Base-by-base conservation (phyloP, 495 filamentous ascomycete genomes). In the Geopyxis carbonaria region DNA sequence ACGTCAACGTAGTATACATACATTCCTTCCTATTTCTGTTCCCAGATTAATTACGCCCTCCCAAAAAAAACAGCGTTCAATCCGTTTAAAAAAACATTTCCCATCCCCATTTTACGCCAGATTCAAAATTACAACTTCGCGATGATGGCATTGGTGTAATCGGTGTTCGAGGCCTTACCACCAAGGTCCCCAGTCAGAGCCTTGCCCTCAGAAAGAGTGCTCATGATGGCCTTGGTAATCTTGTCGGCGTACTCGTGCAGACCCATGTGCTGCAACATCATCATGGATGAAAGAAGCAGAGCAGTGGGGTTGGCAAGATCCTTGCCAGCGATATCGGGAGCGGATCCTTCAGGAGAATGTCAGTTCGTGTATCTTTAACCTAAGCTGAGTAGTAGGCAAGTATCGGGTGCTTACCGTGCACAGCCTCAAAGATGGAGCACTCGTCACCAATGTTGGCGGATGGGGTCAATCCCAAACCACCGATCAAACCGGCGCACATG, bases 251-350 rank as follows among this genome's bases (percentile, higher is more conserved):
- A 75, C 42, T 83, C 70, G 55, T 67, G 71, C 38, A 95, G 68
- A 48, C 78, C 78, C 91, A 97, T 95, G 65, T 95, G 91, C 60
- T 91, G 80, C 72, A 97, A 64, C 89, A 97, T 95, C 89, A 95
- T 95, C 62, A 93, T 84, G 57, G 75, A 81, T 61, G 73, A 79
- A 47, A 93, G 72, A 37, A 95, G 70, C 45, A 93, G 68, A 42
- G 86, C 87, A 48, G 87, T 93, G 34, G 87, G 87, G 70, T 95
- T 95, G 55, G 87, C 87, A 38, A 93, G 76, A 31, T 72, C 75
- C 73, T 92, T 85, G 59, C 89, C 89, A 38, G 87, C 91, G 57
- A 97, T 97, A 60, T 97, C 89, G 33, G 89, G 89, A 23, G 89
- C 89, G 31, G 85, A 93, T 20, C 38, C 38, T 41, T 22, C 7